Conservation (phyloP, 73 alveolate species). For the Uronychia setigera region DNA sequence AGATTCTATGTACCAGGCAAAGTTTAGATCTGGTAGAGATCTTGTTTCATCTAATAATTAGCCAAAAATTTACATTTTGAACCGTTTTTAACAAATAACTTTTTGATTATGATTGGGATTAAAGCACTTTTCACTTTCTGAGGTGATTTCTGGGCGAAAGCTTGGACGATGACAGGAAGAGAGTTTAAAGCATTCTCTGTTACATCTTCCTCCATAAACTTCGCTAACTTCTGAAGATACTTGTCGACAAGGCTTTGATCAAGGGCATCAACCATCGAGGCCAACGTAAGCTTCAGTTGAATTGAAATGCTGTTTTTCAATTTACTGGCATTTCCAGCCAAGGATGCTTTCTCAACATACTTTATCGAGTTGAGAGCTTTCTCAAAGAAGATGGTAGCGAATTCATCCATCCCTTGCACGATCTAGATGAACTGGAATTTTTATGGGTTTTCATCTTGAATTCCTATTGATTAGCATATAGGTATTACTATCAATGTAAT, state of each 20-base stretch:
- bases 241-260: not conserved
- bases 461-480: not conserved
- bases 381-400: not conserved
- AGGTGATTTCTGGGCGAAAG: not conserved
- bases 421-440: not conserved
- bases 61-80: not conserved
- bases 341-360: not conserved
- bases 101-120: not conserved
- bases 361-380: not conserved
- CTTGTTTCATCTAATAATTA: not conserved
- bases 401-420: not conserved
- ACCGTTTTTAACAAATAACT: not conserved
- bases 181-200: not conserved
- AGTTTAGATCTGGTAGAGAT: not conserved
- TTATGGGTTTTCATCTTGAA: not conserved
- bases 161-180: not conserved
- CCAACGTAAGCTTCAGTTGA: not conserved
- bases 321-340: not conserved
- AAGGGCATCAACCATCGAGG: not conserved
- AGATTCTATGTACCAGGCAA: not conserved
- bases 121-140: not conserved
- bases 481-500: not conserved
- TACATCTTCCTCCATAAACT: not conserved
- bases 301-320: not conserved
- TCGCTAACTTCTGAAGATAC: not conserved